Conservation (phyloP, 2,329 filamentous ascomycete genomes). For the Aspergillus luchuensis region DNA sequence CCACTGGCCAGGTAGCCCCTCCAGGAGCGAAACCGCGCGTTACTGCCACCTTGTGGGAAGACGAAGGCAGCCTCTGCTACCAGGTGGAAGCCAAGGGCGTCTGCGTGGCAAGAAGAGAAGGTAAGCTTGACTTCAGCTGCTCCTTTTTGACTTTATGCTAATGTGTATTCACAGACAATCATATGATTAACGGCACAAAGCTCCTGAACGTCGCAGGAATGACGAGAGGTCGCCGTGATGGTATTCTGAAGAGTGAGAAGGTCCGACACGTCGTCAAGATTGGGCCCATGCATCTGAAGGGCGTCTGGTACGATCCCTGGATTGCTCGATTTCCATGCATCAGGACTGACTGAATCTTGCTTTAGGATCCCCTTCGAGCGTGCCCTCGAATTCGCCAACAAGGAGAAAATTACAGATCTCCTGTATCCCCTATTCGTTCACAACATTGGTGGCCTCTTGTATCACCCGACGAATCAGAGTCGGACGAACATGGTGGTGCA, state of each 20-base stretch:
- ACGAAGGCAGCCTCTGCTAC: slow-evolving; percentile 95
- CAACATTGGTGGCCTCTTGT: slow-evolving; percentile 90
- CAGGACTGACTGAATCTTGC: slow-evolving; percentile 15
- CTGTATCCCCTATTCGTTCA: slow-evolving; percentile 96
- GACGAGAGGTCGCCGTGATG: slow-evolving; percentile 92
- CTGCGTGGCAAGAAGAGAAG: slow-evolving; percentile 91
- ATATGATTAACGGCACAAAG: slow-evolving; percentile 99
- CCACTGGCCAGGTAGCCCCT: slow-evolving; percentile 88
- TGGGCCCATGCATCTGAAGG: slow-evolving; percentile 97
- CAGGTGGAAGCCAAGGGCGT: slow-evolving; percentile 96
- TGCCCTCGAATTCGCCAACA: slow-evolving; percentile 97
- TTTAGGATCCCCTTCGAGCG: slow-evolving; percentile 94
- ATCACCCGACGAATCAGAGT: slow-evolving; percentile 81
- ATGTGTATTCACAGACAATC: slow-evolving; percentile 68
- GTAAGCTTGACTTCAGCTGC: slow-evolving; percentile 50
- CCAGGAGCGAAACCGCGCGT: slow-evolving; percentile 95
- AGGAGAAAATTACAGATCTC: slow-evolving; percentile 97
- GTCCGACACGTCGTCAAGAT: slow-evolving; percentile 97
- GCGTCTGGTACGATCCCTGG: slow-evolving; percentile 73
- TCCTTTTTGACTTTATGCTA: not conserved
- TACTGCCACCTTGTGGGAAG: slow-evolving; percentile 96
- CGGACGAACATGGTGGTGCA: slow-evolving; percentile 85
- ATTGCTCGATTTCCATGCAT: no score
- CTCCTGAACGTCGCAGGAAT: slow-evolving; percentile 95
- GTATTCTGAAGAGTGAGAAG: slow-evolving; percentile 97